Percentiles rank a stretch among this genome's conserved stretches.
Conservation (phyloP, 2,329 filamentous ascomycete species). For the Stylonectria norvegica region DNA sequence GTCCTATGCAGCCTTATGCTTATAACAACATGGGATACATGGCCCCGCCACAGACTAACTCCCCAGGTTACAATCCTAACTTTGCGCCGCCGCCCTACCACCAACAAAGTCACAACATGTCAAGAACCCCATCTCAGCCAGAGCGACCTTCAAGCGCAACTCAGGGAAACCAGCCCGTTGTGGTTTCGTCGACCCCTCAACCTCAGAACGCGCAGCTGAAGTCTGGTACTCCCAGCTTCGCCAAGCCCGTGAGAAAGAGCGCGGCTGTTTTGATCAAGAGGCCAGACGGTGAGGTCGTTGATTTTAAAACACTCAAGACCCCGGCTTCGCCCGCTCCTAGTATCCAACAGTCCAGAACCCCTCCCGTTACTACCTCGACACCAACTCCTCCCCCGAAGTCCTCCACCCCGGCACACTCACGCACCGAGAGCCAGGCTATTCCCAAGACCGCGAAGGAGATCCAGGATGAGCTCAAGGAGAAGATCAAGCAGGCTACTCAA, state of each 20-base stretch:
- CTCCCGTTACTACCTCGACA: constrained; percentile 69
- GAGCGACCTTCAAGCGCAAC: constrained; percentile 63
- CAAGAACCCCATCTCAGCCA: constrained; percentile 78
- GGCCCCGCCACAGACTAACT: constrained; percentile 41
- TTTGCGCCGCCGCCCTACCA: constrained; percentile 40
- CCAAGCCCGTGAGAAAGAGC: constrained; percentile 58
- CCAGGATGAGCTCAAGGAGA: constrained; percentile 76
- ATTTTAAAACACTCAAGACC: constrained; percentile 61
- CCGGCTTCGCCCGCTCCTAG: constrained; percentile 55
- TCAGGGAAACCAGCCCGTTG: constrained; percentile 56
- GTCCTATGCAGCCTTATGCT: constrained; percentile 38
- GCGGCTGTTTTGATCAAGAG: constrained; percentile 82
- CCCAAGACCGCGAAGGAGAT: constrained; percentile 78
- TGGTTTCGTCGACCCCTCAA: constrained; percentile 59
- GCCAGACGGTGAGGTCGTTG: constrained; percentile 71
- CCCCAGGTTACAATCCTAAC: constrained; percentile 49
- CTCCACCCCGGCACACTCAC: constrained; percentile 63
- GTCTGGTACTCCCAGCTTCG: constrained; percentile 43
- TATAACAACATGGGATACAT: constrained; percentile 52
- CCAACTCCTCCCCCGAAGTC: constrained; percentile 78
- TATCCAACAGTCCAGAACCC: constrained; percentile 58
- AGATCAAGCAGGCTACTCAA: constrained; percentile 63
- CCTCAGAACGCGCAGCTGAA: constrained; percentile 61
- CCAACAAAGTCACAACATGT: constrained; percentile 68
- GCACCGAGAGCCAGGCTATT: constrained; percentile 65